Evolutionary conservation across 2,329 filamentous ascomycete genomes (phyloP), one percentile per base, ranked within the genome.

Genomic region (Rutstroemia sp.): DNA sequence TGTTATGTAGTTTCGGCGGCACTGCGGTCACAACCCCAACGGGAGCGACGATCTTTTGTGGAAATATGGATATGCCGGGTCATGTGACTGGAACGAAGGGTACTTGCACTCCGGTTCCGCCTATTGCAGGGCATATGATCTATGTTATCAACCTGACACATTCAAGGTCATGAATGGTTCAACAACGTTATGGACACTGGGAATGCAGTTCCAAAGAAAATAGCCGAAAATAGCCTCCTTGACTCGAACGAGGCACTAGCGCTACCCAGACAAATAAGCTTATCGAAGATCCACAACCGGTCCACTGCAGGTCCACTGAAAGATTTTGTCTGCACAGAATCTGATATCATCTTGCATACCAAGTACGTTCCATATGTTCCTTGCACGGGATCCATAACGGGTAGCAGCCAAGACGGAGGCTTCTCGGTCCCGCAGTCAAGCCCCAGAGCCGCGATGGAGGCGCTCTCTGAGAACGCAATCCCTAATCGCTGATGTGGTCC

Each of bases 261-360:
- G 44, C 16, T n/a, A 9, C 12, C 14, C 38, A 36, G 40, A 40
- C 17, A 5, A 25, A 45, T 45, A 51, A 51, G 53, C 47, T 56
- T 56, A 51, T 56, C 47, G 47, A 45, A 51, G 53, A 14, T 36
- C 53, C 53, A 56, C 47, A 51, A 42, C 39, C 44, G 25, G 30
- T 49, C 27, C 19, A 46, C 19, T 27, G 25, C 39, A 4, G 19
- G n/a, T 17, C 12, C n/a, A 47, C 19, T 7, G 16, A 38, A 14
- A 44, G 25, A 50, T 25, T 56, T 51, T 8, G 19, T 6, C 17
- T 42, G n/a, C 27, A 44, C 17, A 51, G 27, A 12, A 17, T 56
- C 47, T 56, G 53, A 56, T 56, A 56, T 56, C 53, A 56, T 56
- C 47, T 38, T 56, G 53, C 53, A 56, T 30, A 55, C 30, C 12